Conservation (phyloP, 768 basidiomycete genomes). For the Russula compacta region DNA sequence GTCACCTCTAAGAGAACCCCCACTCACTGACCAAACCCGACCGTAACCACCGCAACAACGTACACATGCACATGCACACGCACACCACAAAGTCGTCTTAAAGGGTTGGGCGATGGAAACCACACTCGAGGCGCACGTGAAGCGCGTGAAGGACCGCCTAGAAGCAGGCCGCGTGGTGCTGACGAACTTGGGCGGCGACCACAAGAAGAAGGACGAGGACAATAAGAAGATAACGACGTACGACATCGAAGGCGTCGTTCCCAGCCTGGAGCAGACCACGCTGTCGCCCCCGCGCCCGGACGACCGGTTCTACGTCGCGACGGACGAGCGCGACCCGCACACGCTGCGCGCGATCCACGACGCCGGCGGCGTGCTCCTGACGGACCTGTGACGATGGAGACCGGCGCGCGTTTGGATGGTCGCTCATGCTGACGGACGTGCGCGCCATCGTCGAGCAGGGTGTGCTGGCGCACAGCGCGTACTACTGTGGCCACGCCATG, state of each 20-base stretch:
- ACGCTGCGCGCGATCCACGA: conserved; percentile 28
- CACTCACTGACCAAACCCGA: too few relatives aligned
- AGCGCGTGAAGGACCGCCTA: conserved; percentile 26
- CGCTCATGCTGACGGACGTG: conserved; percentile 36
- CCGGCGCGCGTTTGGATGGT: conserved; percentile 32
- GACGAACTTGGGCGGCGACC: too few relatives aligned
- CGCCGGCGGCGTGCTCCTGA: conserved; percentile 34
- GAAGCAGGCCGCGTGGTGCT: background rate
- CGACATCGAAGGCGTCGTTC: conserved; percentile 1
- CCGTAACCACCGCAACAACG: too few relatives aligned
- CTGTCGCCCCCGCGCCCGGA: background rate
- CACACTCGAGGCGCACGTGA: conserved; percentile 29
- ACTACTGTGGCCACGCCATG: conserved; percentile 32
- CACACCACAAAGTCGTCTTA: conserved; percentile 22
- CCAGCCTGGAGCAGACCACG: background rate
- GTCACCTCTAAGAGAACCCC: too few relatives aligned
- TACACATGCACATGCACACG: too few relatives aligned
- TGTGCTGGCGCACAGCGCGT: conserved; percentile 27
- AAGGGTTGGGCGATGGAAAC: conserved; percentile 30
- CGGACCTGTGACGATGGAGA: conserved; percentile 36
- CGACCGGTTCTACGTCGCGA: conserved; percentile 28
- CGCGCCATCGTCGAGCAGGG: conserved; percentile 36
- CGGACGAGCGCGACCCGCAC: conserved; percentile 33
- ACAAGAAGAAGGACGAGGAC: too few relatives aligned
- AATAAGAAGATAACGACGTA: background rate